Conservation (phyloP, 129 eudicot genomes). For the Tagetes erecta region DNA sequence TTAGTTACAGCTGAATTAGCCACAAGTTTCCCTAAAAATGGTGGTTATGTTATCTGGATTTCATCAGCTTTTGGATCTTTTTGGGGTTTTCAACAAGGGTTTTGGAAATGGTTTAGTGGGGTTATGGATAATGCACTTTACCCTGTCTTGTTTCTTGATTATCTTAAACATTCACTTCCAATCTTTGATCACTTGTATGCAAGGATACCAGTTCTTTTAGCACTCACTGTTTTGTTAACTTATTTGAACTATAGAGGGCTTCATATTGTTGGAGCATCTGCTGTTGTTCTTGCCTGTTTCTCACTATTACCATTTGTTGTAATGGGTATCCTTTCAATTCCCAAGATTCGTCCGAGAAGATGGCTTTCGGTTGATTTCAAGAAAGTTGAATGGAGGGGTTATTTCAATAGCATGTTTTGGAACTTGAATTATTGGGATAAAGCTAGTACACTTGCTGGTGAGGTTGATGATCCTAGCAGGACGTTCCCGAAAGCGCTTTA, state of each 20-base stretch:
- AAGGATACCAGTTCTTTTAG: constrained; percentile 67
- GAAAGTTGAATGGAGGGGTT: constrained; percentile 81
- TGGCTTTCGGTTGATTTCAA: constrained; percentile 64
- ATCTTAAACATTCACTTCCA: constrained; percentile 72
- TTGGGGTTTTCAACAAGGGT: constrained; percentile 96
- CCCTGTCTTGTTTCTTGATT: constrained; percentile 86
- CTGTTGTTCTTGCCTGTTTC: constrained; percentile 76
- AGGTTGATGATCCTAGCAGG: constrained; percentile 66
- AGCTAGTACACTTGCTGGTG: constrained; percentile 90
- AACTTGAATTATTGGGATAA: constrained; percentile 92
- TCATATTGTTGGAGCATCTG: constrained; percentile 74
- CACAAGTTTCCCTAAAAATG: constrained; percentile 86
- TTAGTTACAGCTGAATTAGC: constrained; percentile 84
- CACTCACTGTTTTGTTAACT: constrained; percentile 64
- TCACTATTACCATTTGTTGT: constrained; percentile 79
- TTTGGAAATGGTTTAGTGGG: constrained; percentile 98
- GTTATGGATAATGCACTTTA: constrained; percentile 95
- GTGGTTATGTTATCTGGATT: constrained; percentile 94
- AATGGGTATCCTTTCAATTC: constrained; percentile 66
- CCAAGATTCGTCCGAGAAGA: constrained; percentile 52
- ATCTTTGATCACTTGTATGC: constrained; percentile 50
- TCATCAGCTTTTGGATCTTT: constrained; percentile 90
- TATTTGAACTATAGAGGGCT: constrained; percentile 82
- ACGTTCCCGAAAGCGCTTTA: constrained; percentile 80
- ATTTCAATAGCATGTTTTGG: constrained; percentile 88